A percentile compares a stretch with the other conserved stretches of the same genome.
Evolutionary conservation across 1,139 yeast genomes (phyloP).

Genomic region (Kurtzmaniella natalensis): DNA sequence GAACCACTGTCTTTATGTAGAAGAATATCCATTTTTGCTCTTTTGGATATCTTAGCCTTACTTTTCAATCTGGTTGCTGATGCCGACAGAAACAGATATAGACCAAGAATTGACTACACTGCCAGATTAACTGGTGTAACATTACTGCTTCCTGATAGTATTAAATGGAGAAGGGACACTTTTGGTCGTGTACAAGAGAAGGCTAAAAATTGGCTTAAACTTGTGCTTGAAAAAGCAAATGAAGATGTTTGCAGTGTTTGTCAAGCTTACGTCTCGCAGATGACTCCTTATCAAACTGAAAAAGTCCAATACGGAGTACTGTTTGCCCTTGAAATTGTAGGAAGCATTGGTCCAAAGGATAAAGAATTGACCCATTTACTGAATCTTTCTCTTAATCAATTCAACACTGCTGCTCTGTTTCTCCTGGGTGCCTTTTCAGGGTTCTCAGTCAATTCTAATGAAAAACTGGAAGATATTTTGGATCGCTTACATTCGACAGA

Average conservation of each 20-base stretch:
- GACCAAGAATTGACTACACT: constrained; percentile 67
- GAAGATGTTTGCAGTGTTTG: constrained; percentile 76
- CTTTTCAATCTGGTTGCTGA: constrained; percentile 79
- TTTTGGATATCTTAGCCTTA: constrained; percentile 75
- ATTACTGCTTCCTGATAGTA: constrained; percentile 72
- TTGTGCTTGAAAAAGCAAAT: constrained; percentile 51
- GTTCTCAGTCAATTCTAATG: constrained; percentile 41
- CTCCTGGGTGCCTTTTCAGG: constrained; percentile 38
- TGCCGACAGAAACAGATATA: constrained; percentile 82
- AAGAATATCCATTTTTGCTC: constrained; percentile 64
- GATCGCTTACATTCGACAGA: neutral
- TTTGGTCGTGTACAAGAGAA: constrained; percentile 54
- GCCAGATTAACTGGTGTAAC: constrained; percentile 57
- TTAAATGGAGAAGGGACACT: constrained; percentile 70
- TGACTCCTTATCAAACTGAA: constrained; percentile 27
- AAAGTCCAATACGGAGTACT: constrained; percentile 74
- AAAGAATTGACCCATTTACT: constrained; percentile 40
- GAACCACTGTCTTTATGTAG: constrained; percentile 85
- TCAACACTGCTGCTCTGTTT: constrained; percentile 2
- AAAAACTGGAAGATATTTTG: constrained; percentile 14
- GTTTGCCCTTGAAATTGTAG: constrained; percentile 88
- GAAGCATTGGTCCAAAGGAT: constrained; percentile 61
- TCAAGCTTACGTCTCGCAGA: constrained; percentile 64
- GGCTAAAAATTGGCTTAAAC: constrained; percentile 64
- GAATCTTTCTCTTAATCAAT: neutral